A percentile compares a stretch with the other conserved stretches of the same genome.
phyloP scores from a whole-genome alignment of 164 flowering plant genomes.

The Amborella trichopoda region DNA sequence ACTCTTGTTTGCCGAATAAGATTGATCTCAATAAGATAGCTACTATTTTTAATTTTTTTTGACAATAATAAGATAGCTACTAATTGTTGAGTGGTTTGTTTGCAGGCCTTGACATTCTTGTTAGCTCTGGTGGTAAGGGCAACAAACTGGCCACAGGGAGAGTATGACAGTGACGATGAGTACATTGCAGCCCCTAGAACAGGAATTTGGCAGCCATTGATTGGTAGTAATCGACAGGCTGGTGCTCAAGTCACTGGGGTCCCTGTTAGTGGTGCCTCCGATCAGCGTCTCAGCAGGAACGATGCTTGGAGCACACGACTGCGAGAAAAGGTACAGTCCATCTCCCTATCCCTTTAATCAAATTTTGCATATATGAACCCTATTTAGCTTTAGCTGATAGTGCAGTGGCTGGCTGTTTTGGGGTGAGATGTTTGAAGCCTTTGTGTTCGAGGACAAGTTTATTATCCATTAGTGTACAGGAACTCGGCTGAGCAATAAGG shows the following conservation, averaged over 20 bases:
- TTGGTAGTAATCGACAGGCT: conserved; percentile 30
- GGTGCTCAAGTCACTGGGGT: conserved; percentile 50
- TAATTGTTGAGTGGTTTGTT: too few species aligned
- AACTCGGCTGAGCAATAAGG: too few species aligned
- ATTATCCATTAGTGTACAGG: too few species aligned
- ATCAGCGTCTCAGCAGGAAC: conserved; percentile 56
- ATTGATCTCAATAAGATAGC: too few species aligned
- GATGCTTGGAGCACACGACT: conserved; percentile 90
- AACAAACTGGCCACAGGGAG: conserved; percentile 43
- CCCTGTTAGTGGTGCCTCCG: conserved; percentile 47
- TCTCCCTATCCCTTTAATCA: background rate
- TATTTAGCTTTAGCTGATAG: too few species aligned
- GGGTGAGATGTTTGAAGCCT: too few species aligned
- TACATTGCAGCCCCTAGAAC: conserved; percentile 43
- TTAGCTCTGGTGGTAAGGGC: conserved; percentile 63
- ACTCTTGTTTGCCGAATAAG: too few species aligned
- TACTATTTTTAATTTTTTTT: too few species aligned
- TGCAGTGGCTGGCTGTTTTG: too few species aligned
- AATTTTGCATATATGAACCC: too few species aligned
- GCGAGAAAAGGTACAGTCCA: conserved; percentile 63
- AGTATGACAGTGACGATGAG: conserved; percentile 88
- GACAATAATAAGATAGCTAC: too few species aligned
- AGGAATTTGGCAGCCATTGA: conserved; percentile 47
- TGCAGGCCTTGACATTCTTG: conserved; percentile 66
- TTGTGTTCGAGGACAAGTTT: background rate